Conservation (phyloP, 1,139 yeast species). For the Candida sp. region DNA sequence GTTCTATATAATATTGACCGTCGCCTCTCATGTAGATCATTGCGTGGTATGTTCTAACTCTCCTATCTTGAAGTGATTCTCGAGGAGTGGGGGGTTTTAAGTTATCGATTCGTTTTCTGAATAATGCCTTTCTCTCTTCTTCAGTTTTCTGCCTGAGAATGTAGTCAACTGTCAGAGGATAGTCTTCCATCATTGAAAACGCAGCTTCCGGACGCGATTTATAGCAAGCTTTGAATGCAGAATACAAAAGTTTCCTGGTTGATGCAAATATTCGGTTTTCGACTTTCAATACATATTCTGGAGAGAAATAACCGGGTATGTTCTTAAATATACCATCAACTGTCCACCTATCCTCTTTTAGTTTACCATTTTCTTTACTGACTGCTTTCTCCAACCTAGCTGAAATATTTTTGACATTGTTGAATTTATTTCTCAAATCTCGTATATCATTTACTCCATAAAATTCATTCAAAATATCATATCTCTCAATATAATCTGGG, state of each 20-base stretch:
- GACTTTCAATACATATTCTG: conserved; percentile 19
- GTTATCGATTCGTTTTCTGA: conserved; percentile 21
- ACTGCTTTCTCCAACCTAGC: conserved; percentile 5
- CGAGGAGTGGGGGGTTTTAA: conserved; percentile 17
- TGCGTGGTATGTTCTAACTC: conserved; percentile 17
- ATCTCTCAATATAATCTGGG: conserved; percentile 13
- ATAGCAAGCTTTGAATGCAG: conserved; percentile 14
- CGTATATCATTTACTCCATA: conserved; percentile 19
- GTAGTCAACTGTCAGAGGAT: conserved; percentile 32
- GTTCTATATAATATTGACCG: too few species aligned
- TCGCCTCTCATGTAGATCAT: conserved; percentile 4
- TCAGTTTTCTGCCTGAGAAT: conserved; percentile 18
- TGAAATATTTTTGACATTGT: conserved; percentile 2
- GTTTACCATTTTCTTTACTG: conserved; percentile 3
- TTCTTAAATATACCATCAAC: conserved; percentile 11
- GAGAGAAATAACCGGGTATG: conserved; percentile 22
- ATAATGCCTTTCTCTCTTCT: conserved; percentile 15
- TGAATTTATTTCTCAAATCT: conserved; percentile 7
- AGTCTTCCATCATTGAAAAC: conserved; percentile 26
- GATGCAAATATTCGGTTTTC: conserved; percentile 16
- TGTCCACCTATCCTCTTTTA: conserved; percentile 6
- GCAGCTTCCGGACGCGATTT: conserved; percentile 13
- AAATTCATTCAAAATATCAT: conserved; percentile 22
- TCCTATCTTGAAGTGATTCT: conserved; percentile 16
- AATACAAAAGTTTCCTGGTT: conserved; percentile 14